phyloP scores from a whole-genome alignment of 257 asterid genomes.

The Mentha longifolia region DNA sequence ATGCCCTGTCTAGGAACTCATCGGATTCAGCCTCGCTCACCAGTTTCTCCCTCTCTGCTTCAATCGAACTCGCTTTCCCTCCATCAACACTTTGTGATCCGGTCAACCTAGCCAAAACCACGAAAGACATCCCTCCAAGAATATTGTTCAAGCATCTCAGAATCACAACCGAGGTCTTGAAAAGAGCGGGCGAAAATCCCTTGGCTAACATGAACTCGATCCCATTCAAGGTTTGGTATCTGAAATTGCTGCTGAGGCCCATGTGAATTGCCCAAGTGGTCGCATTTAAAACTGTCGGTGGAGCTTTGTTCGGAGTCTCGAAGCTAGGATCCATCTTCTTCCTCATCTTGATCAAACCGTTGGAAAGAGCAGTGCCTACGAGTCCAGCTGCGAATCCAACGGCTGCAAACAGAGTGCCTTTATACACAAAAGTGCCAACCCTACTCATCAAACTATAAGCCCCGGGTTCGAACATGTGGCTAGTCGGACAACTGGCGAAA shows the following conservation, averaged over 20 bases:
- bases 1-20: slow-evolving; percentile 37
- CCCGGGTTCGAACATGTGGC: slow-evolving; percentile 96
- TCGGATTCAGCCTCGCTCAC: slow-evolving; percentile 36
- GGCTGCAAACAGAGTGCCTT: slow-evolving; percentile 74
- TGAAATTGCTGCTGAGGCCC: slow-evolving; percentile 82
- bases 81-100: slow-evolving; percentile 72
- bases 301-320: slow-evolving; percentile 86
- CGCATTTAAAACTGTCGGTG: slow-evolving; percentile 75
- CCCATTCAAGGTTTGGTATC: slow-evolving; percentile 88
- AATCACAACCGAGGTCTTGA: slow-evolving; percentile 71
- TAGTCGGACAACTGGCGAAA: slow-evolving; percentile 70
- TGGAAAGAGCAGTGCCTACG: slow-evolving; percentile 81
- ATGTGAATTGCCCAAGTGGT: slow-evolving; percentile 89
- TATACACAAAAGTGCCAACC: slow-evolving; percentile 75
- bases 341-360: slow-evolving; percentile 73
- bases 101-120: slow-evolving; percentile 78
- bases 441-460: slow-evolving; percentile 55
- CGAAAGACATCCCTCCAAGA: slow-evolving; percentile 89
- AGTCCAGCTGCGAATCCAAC: slow-evolving; percentile 92
- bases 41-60: slow-evolving; percentile 49
- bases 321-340: slow-evolving; percentile 85
- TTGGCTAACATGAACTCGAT: slow-evolving; percentile 72
- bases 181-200: slow-evolving; percentile 59
- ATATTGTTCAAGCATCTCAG: slow-evolving; percentile 84
- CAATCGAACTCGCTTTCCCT: slow-evolving; percentile 29